These are phyloP conservation scores for Limonium bicolor DNA, from an alignment of 148 eudicot genomes.

Conservation along the genomic window DNA sequence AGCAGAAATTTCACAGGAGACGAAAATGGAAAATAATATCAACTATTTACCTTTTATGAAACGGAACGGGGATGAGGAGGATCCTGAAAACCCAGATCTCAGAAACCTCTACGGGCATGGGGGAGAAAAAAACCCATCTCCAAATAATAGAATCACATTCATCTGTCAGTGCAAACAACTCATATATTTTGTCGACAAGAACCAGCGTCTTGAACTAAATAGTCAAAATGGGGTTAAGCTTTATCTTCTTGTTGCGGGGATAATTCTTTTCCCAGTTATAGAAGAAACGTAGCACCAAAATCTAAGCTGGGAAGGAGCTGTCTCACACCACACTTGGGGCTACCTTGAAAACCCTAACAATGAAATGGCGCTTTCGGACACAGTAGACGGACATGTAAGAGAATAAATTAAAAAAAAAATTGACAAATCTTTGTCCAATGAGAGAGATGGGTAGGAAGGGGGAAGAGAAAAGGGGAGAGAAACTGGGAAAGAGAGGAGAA, in stretches of 20 bases:
- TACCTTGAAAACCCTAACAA: background rate
- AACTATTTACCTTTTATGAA: constrained; percentile 14
- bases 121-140: constrained; percentile 8
- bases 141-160: too few species aligned
- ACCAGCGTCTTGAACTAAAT: background rate
- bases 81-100: constrained; percentile 20
- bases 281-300: constrained; percentile 7
- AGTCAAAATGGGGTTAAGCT: background rate
- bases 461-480: background rate
- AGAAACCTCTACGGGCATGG: constrained; percentile 5
- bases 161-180: too few species aligned
- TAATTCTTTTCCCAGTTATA: constrained; percentile 2
- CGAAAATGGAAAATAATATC: background rate
- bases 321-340: constrained; percentile 20
- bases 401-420: too few species aligned
- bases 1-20: background rate
- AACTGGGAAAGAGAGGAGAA: constrained; percentile 3
- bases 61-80: background rate
- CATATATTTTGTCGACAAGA: too few species aligned
- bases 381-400: background rate
- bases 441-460: too few species aligned
- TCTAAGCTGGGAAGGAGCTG: constrained; percentile 30
- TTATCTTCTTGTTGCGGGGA: constrained; percentile 10
- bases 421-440: too few species aligned
- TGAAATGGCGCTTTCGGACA: background rate